A percentile compares a stretch with the other conserved stretches of the same genome.
These are phyloP conservation scores for Gardenia jasminoides DNA, from an alignment of 257 asterid species.

Conservation along the genomic window DNA sequence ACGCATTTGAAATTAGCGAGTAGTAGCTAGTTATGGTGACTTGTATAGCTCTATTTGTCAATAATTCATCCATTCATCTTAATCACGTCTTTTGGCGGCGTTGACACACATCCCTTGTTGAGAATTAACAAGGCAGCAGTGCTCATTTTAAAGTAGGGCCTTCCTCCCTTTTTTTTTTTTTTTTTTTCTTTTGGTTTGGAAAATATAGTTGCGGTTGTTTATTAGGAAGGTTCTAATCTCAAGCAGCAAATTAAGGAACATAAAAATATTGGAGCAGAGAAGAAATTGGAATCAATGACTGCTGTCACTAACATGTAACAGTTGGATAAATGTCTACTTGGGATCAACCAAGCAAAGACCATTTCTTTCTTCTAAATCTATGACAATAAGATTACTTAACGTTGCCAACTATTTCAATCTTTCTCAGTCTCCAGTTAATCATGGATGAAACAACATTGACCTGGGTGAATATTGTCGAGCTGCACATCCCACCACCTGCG, in stretches of 20 bases:
- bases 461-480: constrained; percentile 38
- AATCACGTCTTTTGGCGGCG: too few relatives aligned
- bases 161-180: neutral
- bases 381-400: too few relatives aligned
- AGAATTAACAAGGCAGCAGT: too few relatives aligned
- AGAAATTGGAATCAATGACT: neutral
- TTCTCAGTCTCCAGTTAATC: neutral
- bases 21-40: too few relatives aligned
- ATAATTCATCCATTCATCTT: too few relatives aligned
- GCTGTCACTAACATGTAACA: neutral
- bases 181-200: neutral
- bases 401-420: neutral
- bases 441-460: neutral
- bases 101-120: too few relatives aligned
- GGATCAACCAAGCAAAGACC: neutral
- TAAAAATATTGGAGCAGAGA: neutral
- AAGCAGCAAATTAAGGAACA: neutral
- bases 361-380: neutral
- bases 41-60: too few relatives aligned
- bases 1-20: neutral
- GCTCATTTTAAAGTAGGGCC: neutral
- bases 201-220: neutral
- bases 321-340: neutral
- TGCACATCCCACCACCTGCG: constrained; percentile 73
- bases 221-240: neutral